Evolutionary conservation across 805 yeast genomes (phyloP).

Genomic region (Kregervanrija delftensis): DNA sequence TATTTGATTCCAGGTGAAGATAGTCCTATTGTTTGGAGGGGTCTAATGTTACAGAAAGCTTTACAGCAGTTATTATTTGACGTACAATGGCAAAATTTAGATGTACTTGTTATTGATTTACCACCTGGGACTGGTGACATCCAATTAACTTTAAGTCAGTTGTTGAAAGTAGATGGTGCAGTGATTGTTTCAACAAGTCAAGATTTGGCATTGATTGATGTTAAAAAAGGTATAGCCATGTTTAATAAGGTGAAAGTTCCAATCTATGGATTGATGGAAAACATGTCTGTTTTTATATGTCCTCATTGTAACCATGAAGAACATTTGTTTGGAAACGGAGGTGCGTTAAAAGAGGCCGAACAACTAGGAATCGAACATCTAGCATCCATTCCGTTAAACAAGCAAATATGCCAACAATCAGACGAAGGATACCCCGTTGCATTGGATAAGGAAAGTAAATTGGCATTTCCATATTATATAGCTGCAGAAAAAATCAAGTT

Average conservation of each 20-base stretch:
- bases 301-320: slow-evolving; percentile 70
- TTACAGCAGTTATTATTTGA: slow-evolving; percentile 78
- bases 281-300: slow-evolving; percentile 73
- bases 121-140: slow-evolving; percentile 93
- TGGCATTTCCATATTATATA: slow-evolving; percentile 40
- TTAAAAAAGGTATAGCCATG: slow-evolving; percentile 74
- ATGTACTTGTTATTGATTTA: slow-evolving; percentile 70
- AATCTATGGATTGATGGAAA: slow-evolving; percentile 68
- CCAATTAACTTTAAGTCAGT: slow-evolving; percentile 77
- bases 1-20: slow-evolving; percentile 59
- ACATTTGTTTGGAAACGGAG: slow-evolving; percentile 68
- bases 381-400: slow-evolving; percentile 63
- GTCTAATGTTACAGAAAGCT: slow-evolving; percentile 82
- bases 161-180: slow-evolving; percentile 69
- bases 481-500: slow-evolving; percentile 34
- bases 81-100: slow-evolving; percentile 66
- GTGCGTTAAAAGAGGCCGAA: slow-evolving; percentile 44
- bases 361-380: slow-evolving; percentile 42
- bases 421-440: slow-evolving; percentile 65
- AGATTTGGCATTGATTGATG: slow-evolving; percentile 76
- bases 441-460: slow-evolving; percentile 30
- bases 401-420: slow-evolving; percentile 49
- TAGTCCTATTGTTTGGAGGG: slow-evolving; percentile 79
- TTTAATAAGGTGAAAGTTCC: slow-evolving; percentile 67
- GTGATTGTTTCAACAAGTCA: slow-evolving; percentile 82